These are phyloP conservation scores for Penicillium ucsense DNA, from an alignment of 495 filamentous ascomycete species.

Conservation along the genomic window DNA sequence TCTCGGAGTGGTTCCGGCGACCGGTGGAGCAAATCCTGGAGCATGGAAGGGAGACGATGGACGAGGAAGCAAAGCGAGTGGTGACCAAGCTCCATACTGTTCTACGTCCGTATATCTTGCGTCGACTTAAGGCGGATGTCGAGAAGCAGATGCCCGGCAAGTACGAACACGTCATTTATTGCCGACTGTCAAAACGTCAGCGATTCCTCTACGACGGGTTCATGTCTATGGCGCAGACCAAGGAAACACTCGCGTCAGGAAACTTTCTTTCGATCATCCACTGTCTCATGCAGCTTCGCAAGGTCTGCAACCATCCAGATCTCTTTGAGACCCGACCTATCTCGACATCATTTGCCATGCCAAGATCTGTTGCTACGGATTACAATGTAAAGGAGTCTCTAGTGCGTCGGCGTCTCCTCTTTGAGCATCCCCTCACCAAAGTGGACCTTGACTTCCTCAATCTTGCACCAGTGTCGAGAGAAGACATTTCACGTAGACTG, in stretches of 20 bases:
- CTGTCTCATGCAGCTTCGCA: conserved; percentile 93
- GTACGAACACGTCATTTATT: conserved; percentile 94
- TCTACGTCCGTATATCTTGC: conserved; percentile 82
- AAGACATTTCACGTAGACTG: conserved; percentile 51
- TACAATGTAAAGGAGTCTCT: conserved; percentile 69
- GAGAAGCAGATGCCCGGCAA: conserved; percentile 99
- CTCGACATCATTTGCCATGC: conserved; percentile 92
- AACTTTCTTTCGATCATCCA: conserved; percentile 98
- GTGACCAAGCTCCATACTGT: conserved; percentile 90
- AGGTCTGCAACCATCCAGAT: conserved; percentile 98
- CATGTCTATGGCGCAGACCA: conserved; percentile 85
- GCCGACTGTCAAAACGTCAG: conserved; percentile 87
- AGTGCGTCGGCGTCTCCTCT: conserved; percentile 57
- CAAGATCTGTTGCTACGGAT: conserved; percentile 65
- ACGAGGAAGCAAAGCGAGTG: conserved; percentile 79
- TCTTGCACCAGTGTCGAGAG: conserved; percentile 63
- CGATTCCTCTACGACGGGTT: conserved; percentile 95
- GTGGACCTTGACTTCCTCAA: conserved; percentile 74
- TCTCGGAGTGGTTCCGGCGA: conserved; percentile 85
- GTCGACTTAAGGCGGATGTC: conserved; percentile 91
- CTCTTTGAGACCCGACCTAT: conserved; percentile 97
- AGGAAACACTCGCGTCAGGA: conserved; percentile 79
- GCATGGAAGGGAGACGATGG: conserved; percentile 84
- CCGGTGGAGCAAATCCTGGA: conserved; percentile 94
- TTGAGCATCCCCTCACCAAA: conserved; percentile 51